phyloP scores from a whole-genome alignment of 2,329 filamentous ascomycete genomes.

The Lachnellula subtilissima region DNA sequence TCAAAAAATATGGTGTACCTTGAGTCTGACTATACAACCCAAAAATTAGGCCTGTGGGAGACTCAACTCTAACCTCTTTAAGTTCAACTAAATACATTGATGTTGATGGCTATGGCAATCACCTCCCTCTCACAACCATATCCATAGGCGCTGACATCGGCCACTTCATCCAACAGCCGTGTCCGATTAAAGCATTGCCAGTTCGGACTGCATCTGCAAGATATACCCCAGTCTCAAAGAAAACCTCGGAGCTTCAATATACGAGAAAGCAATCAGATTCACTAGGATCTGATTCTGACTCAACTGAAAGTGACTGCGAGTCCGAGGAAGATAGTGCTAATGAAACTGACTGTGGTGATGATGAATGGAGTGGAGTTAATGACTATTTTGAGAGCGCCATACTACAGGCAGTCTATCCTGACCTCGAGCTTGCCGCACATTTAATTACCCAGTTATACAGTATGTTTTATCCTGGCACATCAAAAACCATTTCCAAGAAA shows the following conservation, averaged over 20 bases:
- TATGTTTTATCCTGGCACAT: not conserved
- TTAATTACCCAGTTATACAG: not conserved
- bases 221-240: no score
- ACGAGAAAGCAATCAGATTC: not conserved
- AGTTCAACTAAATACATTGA: not conserved
- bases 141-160: no score
- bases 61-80: not conserved
- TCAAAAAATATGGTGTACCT: not conserved
- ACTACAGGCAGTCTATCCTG: slow-evolving; percentile 7
- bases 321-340: slow-evolving; percentile 6
- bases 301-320: slow-evolving; percentile 6
- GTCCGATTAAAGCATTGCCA: no score
- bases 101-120: not conserved
- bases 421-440: slow-evolving; percentile 6
- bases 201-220: no score
- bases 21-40: not conserved
- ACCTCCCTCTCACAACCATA: not conserved
- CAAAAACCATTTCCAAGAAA: slow-evolving; percentile 1
- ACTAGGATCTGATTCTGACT: not conserved
- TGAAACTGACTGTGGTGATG: not conserved
- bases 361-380: slow-evolving; percentile 7
- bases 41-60: not conserved
- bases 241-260: no score
- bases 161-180: no score
- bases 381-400: slow-evolving; percentile 7